Base-by-base conservation (phyloP, 345 rosid genomes). In the Eucalyptus brandiana region DNA sequence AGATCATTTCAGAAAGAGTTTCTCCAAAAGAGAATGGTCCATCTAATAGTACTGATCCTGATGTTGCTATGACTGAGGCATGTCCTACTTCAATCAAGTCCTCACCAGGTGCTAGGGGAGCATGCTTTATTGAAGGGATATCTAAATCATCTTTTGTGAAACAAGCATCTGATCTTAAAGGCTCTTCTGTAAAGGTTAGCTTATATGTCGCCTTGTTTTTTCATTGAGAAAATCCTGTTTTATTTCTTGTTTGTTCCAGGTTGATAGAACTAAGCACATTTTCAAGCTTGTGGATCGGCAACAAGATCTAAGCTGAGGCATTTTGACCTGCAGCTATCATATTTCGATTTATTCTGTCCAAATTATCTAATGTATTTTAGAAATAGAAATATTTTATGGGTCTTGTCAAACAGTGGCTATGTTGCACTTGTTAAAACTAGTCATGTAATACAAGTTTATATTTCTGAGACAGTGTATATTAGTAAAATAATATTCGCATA, bases 41-140 rank as follows among this genome's bases (percentile, higher is more conserved):
- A 91, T 72, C 94, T 19, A 93, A 90, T 88, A 92, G 92, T 89
- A 93, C 97, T 86, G 99, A 98, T 93, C 97, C 89, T 89, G 99
- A 98, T 94, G 97, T 96, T 88, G 92, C 98, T 17, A 98, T 98
- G 99, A 90, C 98, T 88, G 99, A 98, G 92, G 96, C 97, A 90
- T 94, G 97, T 93, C 91, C 93, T 88, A 93, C 92, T 94, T 94
- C 98, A 62, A 86, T 92, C 88, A 98, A 97, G 94, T 89, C 94
- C 87, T 92, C 93, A 87, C 90, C 96, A 81, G 93, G 91, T 95
- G 86, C 94, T 87, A 94, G 97, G 91, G 97, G 97, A 88, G 96
- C 95, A 9, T 91, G 93, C 93, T 94, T 95, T 91, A 94, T 98
- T 67, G 99, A 98, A 93, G 99, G 99, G 86, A 93, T 98, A 90